phyloP scores from a whole-genome alignment of 2,329 filamentous ascomycete species.

The Cordyceps militaris region DNA sequence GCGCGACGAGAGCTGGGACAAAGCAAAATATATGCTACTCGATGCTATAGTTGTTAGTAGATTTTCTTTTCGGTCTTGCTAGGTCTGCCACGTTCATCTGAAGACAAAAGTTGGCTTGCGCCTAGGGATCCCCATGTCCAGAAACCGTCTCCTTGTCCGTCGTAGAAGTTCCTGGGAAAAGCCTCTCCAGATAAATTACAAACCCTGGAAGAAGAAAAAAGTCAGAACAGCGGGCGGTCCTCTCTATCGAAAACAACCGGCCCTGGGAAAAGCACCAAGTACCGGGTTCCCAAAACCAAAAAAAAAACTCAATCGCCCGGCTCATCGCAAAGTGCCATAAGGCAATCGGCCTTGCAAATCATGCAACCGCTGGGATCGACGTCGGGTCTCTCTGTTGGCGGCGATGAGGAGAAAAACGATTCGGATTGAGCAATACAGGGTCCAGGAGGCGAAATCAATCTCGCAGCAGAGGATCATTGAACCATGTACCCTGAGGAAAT shows the following conservation, averaged over 20 bases:
- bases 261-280: no score
- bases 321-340: not conserved
- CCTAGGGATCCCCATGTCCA: not conserved
- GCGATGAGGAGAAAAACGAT: not conserved
- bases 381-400: not conserved
- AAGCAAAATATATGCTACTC: not conserved
- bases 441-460: not conserved
- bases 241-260: no score
- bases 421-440: not conserved
- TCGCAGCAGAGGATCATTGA: not conserved
- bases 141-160: not conserved
- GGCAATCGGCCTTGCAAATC: not conserved
- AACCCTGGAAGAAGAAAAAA: no score
- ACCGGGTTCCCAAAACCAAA: no score
- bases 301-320: not conserved
- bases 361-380: not conserved
- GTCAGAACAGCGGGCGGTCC: no score
- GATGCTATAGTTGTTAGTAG: not conserved
- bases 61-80: not conserved
- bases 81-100: conserved; percentile 6
- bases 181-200: no score
- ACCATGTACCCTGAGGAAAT: not conserved
- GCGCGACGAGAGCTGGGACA: not conserved
- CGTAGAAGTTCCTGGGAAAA: no score
- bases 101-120: not conserved